Base-by-base conservation (phyloP, 179 eudicot genomes). In the Drosera spatulata region DNA sequence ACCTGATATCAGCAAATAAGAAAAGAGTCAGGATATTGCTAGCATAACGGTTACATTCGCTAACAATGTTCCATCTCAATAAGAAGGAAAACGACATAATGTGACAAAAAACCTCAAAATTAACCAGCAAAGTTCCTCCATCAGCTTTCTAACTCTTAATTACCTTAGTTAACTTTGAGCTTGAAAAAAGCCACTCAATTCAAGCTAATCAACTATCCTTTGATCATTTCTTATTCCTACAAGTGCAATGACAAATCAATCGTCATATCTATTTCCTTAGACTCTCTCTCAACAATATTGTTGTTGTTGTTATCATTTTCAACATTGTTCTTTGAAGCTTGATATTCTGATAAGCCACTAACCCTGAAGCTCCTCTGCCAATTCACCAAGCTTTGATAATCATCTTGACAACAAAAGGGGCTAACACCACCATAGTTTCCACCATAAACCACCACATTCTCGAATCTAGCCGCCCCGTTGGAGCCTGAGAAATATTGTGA, bases 211-310 rank as follows among this genome's bases (percentile, higher is more conserved):
- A 22, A 22, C 33, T 22, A 22, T 22, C 33, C 33, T 22, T 22
- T 22, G 33, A 22, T 22, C 33, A 22, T 22, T 22, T 22, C 33
- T 22, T 22, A 22, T 22, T 22, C 33, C 57, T 75, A 88, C 66
- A 88, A 77, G 66, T 85, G 96, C 69, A 88, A 86, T 41, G 94
- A 81, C 66, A 88, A 72, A 73, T 88, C 96, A 62, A 86, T 82
- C 54, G 73, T 81, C 52, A 68, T 86, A 10, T 77, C 83, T 49
- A 65, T 80, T 53, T 66, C 76, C 54, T 51, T 22, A 22, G 33
- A 22, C 33, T 22, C 33, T 0, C 33, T 22, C 33, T 22, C 33
- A 22, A 22, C 33, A 22, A 22, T 65, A 41, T 56, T 15, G 45
- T 50, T 63, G 58, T 8, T 38, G 43, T 10, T 33, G 11, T n/a